Evolutionary conservation across 139 green algal species (phyloP).

Genomic region (Asterochloris sp.): DNA sequence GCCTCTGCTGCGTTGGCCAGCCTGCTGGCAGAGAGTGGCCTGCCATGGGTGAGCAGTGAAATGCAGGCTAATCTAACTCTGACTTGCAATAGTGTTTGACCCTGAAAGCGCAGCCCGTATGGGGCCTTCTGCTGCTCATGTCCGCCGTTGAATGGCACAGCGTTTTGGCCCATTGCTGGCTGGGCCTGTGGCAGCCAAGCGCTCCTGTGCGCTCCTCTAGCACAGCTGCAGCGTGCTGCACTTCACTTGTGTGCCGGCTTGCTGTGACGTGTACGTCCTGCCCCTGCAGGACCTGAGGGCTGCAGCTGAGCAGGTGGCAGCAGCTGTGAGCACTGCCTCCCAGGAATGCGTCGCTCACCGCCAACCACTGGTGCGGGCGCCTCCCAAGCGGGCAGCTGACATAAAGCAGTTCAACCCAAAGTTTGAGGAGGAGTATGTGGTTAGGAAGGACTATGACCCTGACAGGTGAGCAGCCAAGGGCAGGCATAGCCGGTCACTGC

Average conservation of each 20-base stretch:
- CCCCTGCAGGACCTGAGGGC: neutral
- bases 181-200: no score
- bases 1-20: neutral
- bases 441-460: constrained; percentile 75
- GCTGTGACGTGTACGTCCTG: neutral
- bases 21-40: neutral
- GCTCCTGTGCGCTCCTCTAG: no score
- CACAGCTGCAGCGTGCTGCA: no score
- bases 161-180: no score
- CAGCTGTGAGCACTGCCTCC: neutral
- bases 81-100: no score
- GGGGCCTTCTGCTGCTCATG: no score
- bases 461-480: constrained; percentile 42
- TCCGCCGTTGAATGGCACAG: no score
- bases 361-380: constrained; percentile 19
- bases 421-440: constrained; percentile 83
- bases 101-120: no score
- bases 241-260: no score
- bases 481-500: no score
- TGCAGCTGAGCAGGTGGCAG: neutral
- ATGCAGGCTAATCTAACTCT: neutral
- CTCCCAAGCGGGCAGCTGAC: neutral
- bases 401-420: constrained; percentile 79
- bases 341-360: constrained; percentile 16
- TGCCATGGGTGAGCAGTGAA: constrained; percentile 4